These are phyloP conservation scores for Microcos paniculata DNA, from an alignment of 345 rosid genomes.

Conservation along the genomic window DNA sequence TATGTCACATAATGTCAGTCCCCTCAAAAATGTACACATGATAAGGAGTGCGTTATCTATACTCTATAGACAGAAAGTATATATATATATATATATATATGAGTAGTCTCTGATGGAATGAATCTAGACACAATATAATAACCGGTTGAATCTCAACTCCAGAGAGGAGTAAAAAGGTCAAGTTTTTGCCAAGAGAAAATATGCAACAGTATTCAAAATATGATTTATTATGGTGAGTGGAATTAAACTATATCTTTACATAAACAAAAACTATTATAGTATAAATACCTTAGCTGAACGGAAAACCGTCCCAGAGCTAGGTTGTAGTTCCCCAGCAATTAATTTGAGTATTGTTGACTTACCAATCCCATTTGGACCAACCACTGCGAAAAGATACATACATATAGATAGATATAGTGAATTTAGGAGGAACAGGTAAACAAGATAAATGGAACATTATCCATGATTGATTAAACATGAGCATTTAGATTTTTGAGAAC, in stretches of 20 bases:
- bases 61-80: no score
- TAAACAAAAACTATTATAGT: not conserved
- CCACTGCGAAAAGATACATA: slow-evolving; percentile 63
- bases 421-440: not conserved
- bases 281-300: slow-evolving; percentile 90
- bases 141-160: not conserved
- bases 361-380: slow-evolving; percentile 99
- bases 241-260: not conserved
- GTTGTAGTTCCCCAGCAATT: slow-evolving; percentile 92
- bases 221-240: slow-evolving; percentile 1
- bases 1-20: not conserved
- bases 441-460: not conserved
- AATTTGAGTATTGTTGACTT: slow-evolving; percentile 97
- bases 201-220: not conserved
- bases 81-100: no score
- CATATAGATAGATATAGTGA: not conserved
- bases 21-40: not conserved
- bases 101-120: not conserved
- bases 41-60: not conserved
- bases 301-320: slow-evolving; percentile 96
- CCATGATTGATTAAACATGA: not conserved
- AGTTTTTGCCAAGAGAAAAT: not conserved
- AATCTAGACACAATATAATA: not conserved
- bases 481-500: not conserved
- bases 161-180: not conserved